Evolutionary conservation across 1,284 basidiomycete species (phyloP).

Genomic region (Stygiomarasmius scandens): DNA sequence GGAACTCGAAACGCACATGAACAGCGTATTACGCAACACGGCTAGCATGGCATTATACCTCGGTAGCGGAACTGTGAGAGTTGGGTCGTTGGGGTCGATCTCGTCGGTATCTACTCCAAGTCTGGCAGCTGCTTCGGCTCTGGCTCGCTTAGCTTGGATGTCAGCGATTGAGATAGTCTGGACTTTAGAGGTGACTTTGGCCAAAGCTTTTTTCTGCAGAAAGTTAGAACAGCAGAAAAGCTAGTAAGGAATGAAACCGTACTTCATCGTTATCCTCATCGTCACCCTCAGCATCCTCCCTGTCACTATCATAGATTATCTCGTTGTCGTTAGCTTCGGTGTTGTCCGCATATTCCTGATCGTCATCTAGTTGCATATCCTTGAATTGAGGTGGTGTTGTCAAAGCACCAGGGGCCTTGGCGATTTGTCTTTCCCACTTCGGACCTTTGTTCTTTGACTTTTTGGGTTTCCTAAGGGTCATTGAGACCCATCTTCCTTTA

Average conservation of each 20-base stretch:
- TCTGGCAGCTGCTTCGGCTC: background rate
- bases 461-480: constrained; percentile 74
- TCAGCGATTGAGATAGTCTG: background rate
- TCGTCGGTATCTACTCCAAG: constrained; percentile 42
- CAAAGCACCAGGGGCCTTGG: constrained; percentile 28
- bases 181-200: background rate
- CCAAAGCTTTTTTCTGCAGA: background rate
- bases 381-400: constrained; percentile 26
- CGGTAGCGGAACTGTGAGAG: constrained; percentile 68
- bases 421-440: constrained; percentile 42
- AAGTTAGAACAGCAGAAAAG: constrained; percentile 6
- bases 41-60: constrained; percentile 95
- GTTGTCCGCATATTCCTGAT: constrained; percentile 22
- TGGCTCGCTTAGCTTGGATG: background rate
- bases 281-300: constrained; percentile 28
- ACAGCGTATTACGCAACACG: constrained; percentile 83
- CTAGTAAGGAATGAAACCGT: background rate
- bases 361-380: constrained; percentile 33
- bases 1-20: constrained; percentile 58
- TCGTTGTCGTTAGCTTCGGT: constrained; percentile 14
- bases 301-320: constrained; percentile 6
- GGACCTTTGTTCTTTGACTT: constrained; percentile 36
- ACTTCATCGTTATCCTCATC: constrained; percentile 4
- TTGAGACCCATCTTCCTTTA: constrained; percentile 80
- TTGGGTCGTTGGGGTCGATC: constrained; percentile 72